These are phyloP conservation scores for Colletotrichum ledebouriae DNA, from an alignment of 2,329 filamentous ascomycete genomes.

Conservation along the genomic window DNA sequence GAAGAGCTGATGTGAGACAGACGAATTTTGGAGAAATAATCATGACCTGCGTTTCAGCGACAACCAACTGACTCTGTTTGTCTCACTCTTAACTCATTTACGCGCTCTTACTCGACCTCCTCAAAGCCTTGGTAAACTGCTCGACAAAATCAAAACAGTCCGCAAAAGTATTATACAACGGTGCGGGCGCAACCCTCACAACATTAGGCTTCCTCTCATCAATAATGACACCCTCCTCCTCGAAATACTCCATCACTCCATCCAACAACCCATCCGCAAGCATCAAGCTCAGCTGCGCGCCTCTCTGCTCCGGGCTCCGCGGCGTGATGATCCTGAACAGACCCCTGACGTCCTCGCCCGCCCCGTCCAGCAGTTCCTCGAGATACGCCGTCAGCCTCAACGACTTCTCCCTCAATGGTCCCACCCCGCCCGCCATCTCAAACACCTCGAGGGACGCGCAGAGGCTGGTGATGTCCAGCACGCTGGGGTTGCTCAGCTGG, in stretches of 20 bases:
- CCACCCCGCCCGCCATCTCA: constrained; percentile 72
- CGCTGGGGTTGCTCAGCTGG: constrained; percentile 86
- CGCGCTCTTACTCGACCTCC: not conserved
- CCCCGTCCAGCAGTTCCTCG: constrained; percentile 68
- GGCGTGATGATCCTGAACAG: constrained; percentile 76
- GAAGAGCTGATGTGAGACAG: too few species aligned
- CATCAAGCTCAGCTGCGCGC: constrained; percentile 83
- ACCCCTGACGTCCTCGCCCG: constrained; percentile 45
- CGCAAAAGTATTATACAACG: constrained; percentile 82
- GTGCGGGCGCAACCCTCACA: constrained; percentile 82
- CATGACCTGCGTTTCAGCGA: too few species aligned
- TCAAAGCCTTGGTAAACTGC: constrained; percentile 47
- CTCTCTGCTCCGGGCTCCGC: constrained; percentile 70
- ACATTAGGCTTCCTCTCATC: constrained; percentile 87
- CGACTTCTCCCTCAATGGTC: constrained; percentile 74
- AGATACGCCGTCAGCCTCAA: constrained; percentile 79
- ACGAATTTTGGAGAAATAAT: too few species aligned
- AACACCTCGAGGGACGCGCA: constrained; percentile 80
- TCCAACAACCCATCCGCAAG: constrained; percentile 75
- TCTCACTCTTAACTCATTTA: not conserved
- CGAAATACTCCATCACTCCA: constrained; percentile 70
- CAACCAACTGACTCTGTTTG: too few species aligned
- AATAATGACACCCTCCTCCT: constrained; percentile 77
- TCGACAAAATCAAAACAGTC: constrained; percentile 62
- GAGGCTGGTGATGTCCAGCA: constrained; percentile 79